Conservation (phyloP, 306 rosid species). For the Leucaena leucocephala region DNA sequence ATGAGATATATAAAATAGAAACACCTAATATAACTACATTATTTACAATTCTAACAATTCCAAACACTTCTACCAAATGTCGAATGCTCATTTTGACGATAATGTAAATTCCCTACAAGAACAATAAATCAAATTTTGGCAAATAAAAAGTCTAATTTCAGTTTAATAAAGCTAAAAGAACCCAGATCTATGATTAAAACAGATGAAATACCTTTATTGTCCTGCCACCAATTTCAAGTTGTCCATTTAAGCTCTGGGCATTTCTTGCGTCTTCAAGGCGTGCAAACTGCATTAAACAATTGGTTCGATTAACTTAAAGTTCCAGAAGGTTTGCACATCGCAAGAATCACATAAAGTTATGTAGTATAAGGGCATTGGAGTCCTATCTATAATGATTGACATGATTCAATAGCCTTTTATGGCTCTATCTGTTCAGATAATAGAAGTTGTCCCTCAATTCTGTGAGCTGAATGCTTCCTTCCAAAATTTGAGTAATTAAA, state of each 20-base stretch:
- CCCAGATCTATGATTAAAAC: slow-evolving; percentile 27
- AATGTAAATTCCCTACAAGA: not conserved
- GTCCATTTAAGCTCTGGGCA: slow-evolving; percentile 88
- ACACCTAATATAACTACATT: not conserved
- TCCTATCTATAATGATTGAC: not conserved
- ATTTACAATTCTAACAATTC: not conserved
- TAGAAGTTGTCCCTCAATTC: slow-evolving; percentile 19
- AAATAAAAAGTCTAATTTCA: slow-evolving; percentile 7
- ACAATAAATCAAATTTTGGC: slow-evolving; percentile 10
- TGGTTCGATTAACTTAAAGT: slow-evolving; percentile 37
- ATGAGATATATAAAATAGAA: not conserved
- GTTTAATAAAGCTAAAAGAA: slow-evolving; percentile 24
- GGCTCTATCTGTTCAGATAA: slow-evolving; percentile 26
- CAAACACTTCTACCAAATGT: not conserved
- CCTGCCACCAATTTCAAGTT: slow-evolving; percentile 89
- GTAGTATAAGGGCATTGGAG: slow-evolving; percentile 19
- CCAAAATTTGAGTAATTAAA: slow-evolving; percentile 22
- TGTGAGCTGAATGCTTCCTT: not conserved
- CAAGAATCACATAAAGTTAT: slow-evolving; percentile 27
- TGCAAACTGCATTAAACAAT: slow-evolving; percentile 64
- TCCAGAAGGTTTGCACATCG: slow-evolving; percentile 33
- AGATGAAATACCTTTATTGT: slow-evolving; percentile 66
- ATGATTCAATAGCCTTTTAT: slow-evolving; percentile 19
- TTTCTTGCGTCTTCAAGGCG: slow-evolving; percentile 96
- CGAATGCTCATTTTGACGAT: not conserved